Base-by-base conservation (phyloP, 2,329 filamentous ascomycete species). In the Xylaria sp. region DNA sequence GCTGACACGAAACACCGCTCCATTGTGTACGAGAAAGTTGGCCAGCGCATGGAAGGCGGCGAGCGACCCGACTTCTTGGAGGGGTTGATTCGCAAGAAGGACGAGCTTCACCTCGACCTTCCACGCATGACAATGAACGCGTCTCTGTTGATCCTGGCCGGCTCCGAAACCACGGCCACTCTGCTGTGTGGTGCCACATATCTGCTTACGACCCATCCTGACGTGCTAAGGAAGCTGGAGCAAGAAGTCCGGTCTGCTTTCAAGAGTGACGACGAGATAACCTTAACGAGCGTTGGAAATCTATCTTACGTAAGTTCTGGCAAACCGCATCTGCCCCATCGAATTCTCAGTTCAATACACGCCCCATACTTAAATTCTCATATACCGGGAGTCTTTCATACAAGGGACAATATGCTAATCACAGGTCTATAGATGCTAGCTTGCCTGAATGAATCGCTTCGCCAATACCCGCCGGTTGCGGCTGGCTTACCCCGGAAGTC, bases 161-260 rank as follows among this genome's bases (percentile, higher is more conserved):
- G 85, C 2, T 84, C 82, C 1, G 85, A 87, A 71, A 87, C 85
- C 1, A 86, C 84, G 0, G 83, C 85, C 0, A 85, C 84, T 0
- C 74, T 83, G 0, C 75, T 87, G 1, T 75, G 78, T 68, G 74
- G 83, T 68, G 72, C 78, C 69, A 74, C 77, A 0, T 86, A 79
- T 66, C 73, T 82, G 6, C 75, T 87, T 3, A 73, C 83, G 1
- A 78, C 76, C 0, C 77, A 84, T 61, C 80, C 79, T 0, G 66
- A 77, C 0, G 67, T 69, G 6, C 68, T 81, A 10, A 57, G 72
- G n/a, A 81, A 75, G 59, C 54, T 84, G 6, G 74, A 74, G 2
- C 23, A 77, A 3, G 84, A 86, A 74, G 78, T 86, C 7, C 79
- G 83, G 2, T 74, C 76, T 1, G 57, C 75, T 1, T 84, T 84